Base-by-base conservation (phyloP, 2,329 filamentous ascomycete species). In the Curvularia sp. region DNA sequence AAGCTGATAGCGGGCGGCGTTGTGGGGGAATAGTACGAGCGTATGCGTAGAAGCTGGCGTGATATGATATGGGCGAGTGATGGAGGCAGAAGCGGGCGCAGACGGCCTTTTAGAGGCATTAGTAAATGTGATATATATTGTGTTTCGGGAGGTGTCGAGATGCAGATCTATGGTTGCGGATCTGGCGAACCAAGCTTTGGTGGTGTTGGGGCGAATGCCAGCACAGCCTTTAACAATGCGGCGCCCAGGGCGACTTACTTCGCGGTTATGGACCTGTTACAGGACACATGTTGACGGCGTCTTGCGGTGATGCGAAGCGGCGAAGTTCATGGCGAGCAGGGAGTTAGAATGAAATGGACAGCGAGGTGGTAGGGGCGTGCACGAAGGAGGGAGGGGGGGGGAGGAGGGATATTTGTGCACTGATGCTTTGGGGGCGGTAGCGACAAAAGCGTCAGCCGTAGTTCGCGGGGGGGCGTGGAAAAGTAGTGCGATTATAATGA, bases 281-380 rank as follows among this genome's bases (percentile, higher is more conserved):
- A 71, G 67, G 53, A 68, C 57, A 67, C 69, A 71, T 71, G 47
- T 63, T 67, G 60, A 59, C 50, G 58, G 64, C 66, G 66, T 69
- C 62, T 70, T 70, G 67, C 64, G 61, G 50, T 55, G 55, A 59
- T 65, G 65, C 64, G 62, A 67, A 63, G 63, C 67, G 67, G 66
- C 65, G 57, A 69, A 63, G 56, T 66, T 64, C 69, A 71, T 71
- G 60, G 60, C 27, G 36, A 32, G 38, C 12, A 46, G 52, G 46
- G 46, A 18, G n/a, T 36, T 23, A 15, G 45, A 52, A 49, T 42
- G 23, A 18, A 15, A 28, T 10, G 49, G 25, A 41, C 28, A 18
- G 41, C 30, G 21, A 36, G 28, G 30, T n/a, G 49, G 49, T 21
- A 36, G 28, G 43, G 49, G 55, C 25, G 50, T 57, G 50, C 23